Evolutionary conservation across 2,329 filamentous ascomycete genomes (phyloP), one percentile per base, ranked within the genome.

Genomic region (Penicillium sp.): DNA sequence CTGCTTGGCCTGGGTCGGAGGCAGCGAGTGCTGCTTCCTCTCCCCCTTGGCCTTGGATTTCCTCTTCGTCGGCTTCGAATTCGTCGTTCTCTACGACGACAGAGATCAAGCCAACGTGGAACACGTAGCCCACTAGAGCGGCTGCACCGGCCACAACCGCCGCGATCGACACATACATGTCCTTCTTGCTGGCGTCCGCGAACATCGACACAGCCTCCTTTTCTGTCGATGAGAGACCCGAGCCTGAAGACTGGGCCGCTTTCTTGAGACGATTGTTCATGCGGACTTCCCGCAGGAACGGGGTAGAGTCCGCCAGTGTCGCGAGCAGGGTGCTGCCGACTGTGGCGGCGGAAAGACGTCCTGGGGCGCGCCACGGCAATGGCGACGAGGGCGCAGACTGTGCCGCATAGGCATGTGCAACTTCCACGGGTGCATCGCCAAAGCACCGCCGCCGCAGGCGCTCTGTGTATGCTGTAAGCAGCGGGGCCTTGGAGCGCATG

Each of bases 401-500:
- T 10, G 44, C 28, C 39, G 26, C 23, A 16, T 56, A 58, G 2
- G 59, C 57, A 29, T 59, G 48, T 3, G 51, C 40, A 10, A 58
- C 36, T 11, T 50, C 43, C 15, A 58, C 45, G 8, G 47, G 35
- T 4, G 15, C 38, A 3, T 43, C 45, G 3, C 70, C 71, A 46
- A 70, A 74, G 29, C 67, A 65, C 20, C 53, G 47, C 4, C 47
- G 41, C 18, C 61, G 55, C 49, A 73, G 53, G 18, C 64, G 63
- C 33, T 71, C 60, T 3, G 70, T 68, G 60, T 74, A 79, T 5
- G 47, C 52, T 18, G 67, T 64, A 18, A 79, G 47, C 5, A 53
- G 58, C 2, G 69, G 62, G 30, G 71, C 74, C 42, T 79, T 77
- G 15, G 62, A 64, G 39, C 68, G 62, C 57, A 86, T 72, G 1